Base-by-base conservation (phyloP, 1,284 basidiomycete genomes). In the Tilletia caries region DNA sequence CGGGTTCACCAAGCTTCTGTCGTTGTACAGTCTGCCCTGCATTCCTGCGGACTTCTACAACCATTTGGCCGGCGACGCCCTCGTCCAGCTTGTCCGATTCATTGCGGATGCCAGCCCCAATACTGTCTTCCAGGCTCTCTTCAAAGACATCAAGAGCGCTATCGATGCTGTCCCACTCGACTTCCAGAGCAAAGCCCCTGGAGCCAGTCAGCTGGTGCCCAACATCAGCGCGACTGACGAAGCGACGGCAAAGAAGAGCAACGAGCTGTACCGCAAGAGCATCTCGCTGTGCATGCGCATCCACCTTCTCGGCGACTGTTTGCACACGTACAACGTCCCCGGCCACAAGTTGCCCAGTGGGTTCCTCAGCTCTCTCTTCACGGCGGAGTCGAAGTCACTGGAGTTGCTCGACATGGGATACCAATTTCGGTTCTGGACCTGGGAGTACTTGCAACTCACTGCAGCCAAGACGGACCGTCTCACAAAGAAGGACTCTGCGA, bases 261-360 rank as follows among this genome's bases (percentile, higher is more conserved):
- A 92, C 78, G 81, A 84, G 29, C 85, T 86, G 32, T 95, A 95
- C 86, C 88, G 92, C 58, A 87, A 86, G 73, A 86, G 95, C n/a
- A 88, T 93, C 48, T 88, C 89, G 8, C 85, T 96, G 27, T 89
- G 92, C 75, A 89, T 91, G 46, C 89, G 92, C 25, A 87, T 91
- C 43, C 91, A 92, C 23, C 84, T 98, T 25, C 88, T 98, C 66
- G 91, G 91, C 12, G 95, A 97, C 77, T 89, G 94, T 15, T 93
- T 95, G 83, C 88, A 90, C 2, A 92, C 91, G n/a, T 89, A 92
- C 52, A 89, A 91, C 3, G 93, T 91, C 83, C 87, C 89, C n/a
- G 92, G 93, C 76, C 88, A 90, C 62, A 89, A 93, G 73, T 87
- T 90, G 37, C 89, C 91, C 0, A 62, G 58, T n/a, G 58, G 58